Conservation (phyloP, 331 rosid genomes). For the Ulmus americana region DNA sequence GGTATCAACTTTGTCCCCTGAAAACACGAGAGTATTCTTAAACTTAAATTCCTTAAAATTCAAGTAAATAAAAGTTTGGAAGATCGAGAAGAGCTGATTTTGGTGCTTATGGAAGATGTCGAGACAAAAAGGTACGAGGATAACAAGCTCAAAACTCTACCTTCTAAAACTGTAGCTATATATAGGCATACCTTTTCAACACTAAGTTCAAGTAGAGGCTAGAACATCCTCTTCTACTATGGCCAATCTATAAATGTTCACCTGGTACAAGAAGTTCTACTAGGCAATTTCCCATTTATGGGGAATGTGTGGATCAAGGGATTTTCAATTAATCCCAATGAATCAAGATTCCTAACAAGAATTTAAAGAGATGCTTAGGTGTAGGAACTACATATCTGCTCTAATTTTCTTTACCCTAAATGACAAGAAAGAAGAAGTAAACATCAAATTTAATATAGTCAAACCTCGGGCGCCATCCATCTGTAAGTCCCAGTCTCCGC, state of each 20-base stretch:
- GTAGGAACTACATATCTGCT: background rate
- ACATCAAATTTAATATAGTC: conserved; percentile 1
- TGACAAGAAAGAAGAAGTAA: background rate
- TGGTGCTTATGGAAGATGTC: background rate
- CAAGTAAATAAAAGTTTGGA: background rate
- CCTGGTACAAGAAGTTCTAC: too few relatives aligned
- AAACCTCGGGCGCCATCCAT: conserved; percentile 99
- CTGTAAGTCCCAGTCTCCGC: conserved; percentile 99
- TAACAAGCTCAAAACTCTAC: background rate
- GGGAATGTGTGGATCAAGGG: too few relatives aligned
- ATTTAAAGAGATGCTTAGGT: too few relatives aligned
- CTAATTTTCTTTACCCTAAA: conserved; percentile 1
- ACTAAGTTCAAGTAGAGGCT: background rate
- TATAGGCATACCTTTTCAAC: background rate
- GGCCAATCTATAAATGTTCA: too few relatives aligned
- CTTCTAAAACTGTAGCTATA: background rate
- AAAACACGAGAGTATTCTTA: background rate
- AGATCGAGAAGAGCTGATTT: background rate
- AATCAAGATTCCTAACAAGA: too few relatives aligned
- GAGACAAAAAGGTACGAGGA: background rate
- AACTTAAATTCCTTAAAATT: background rate
- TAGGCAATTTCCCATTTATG: too few relatives aligned
- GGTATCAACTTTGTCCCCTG: background rate
- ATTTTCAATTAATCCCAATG: too few relatives aligned
- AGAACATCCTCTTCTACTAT: too few relatives aligned